Conservation (phyloP, 106 monocot genomes). For the Vanilla planifolia region DNA sequence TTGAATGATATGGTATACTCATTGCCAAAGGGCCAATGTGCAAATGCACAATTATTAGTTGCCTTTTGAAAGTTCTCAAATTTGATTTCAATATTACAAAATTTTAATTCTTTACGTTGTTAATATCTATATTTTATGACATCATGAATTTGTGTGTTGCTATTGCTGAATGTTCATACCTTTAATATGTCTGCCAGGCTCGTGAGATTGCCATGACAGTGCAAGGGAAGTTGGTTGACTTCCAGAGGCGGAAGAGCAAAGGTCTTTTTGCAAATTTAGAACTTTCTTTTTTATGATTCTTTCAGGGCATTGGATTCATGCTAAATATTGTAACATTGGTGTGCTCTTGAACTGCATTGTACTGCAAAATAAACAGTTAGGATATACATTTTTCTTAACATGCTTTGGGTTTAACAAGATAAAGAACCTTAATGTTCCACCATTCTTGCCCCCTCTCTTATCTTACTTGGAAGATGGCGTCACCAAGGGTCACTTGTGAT, state of each 20-base stretch:
- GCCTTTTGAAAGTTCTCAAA: neutral
- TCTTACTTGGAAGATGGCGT: too few species aligned
- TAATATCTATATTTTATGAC: neutral
- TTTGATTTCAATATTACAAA: neutral
- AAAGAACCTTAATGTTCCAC: too few species aligned
- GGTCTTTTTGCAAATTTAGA: constrained; percentile 45
- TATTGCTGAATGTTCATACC: neutral
- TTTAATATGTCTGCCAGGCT: constrained; percentile 38
- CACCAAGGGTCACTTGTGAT: too few species aligned
- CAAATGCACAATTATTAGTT: neutral
- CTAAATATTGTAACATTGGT: too few species aligned
- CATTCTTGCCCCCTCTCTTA: too few species aligned
- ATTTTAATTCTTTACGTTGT: neutral
- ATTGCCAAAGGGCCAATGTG: neutral
- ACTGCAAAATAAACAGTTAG: too few species aligned
- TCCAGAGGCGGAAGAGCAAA: constrained; percentile 90
- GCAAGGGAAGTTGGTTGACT: constrained; percentile 93
- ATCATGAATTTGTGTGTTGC: neutral
- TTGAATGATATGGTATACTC: neutral
- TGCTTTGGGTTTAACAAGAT: too few species aligned
- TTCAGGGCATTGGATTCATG: too few species aligned
- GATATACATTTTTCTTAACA: too few species aligned
- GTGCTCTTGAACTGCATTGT: too few species aligned
- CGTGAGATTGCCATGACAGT: constrained; percentile 72
- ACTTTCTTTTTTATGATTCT: too few species aligned